These are phyloP conservation scores for Coniochaeta sp. DNA, from an alignment of 2,329 filamentous ascomycete species.

Conservation along the genomic window DNA sequence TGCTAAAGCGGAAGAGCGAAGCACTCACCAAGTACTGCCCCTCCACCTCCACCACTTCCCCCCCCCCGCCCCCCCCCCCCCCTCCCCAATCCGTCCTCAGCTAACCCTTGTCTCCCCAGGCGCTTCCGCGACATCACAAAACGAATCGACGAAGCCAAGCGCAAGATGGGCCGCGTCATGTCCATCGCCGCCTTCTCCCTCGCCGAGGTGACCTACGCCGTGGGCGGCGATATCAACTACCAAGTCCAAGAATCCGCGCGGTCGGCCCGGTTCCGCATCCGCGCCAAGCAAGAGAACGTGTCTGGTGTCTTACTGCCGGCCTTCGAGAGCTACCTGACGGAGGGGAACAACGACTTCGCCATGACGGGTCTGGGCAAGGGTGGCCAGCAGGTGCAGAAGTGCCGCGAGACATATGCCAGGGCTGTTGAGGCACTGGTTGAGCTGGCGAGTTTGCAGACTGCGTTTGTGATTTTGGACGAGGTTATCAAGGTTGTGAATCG, in stretches of 20 bases:
- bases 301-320: slow-evolving; percentile 90
- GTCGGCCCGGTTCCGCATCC: slow-evolving; percentile 83
- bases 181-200: slow-evolving; percentile 97
- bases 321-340: slow-evolving; percentile 85
- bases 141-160: slow-evolving; percentile 96
- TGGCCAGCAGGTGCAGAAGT: slow-evolving; percentile 92
- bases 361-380: slow-evolving; percentile 94
- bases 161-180: slow-evolving; percentile 99
- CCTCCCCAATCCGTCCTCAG: slow-evolving; percentile 1
- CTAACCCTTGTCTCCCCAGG: slow-evolving; percentile 34
- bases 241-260: slow-evolving; percentile 96
- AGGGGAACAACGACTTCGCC: slow-evolving; percentile 91
- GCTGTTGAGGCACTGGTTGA: slow-evolving; percentile 96
- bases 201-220: slow-evolving; percentile 94
- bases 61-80: slow-evolving; percentile 1
- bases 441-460: slow-evolving; percentile 88
- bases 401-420: slow-evolving; percentile 89
- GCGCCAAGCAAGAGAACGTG: slow-evolving; percentile 96
- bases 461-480: slow-evolving; percentile 95
- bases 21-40: slow-evolving; percentile 84
- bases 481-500: slow-evolving; percentile 99
- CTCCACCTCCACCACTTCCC: background rate
- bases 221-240: slow-evolving; percentile 91
- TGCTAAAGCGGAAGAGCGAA: slow-evolving; percentile 97
- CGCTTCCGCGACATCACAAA: slow-evolving; percentile 94